A percentile compares a stretch with the other conserved stretches of the same genome.
phyloP scores from a whole-genome alignment of 75 land plant genomes.

The Picea glauca region DNA sequence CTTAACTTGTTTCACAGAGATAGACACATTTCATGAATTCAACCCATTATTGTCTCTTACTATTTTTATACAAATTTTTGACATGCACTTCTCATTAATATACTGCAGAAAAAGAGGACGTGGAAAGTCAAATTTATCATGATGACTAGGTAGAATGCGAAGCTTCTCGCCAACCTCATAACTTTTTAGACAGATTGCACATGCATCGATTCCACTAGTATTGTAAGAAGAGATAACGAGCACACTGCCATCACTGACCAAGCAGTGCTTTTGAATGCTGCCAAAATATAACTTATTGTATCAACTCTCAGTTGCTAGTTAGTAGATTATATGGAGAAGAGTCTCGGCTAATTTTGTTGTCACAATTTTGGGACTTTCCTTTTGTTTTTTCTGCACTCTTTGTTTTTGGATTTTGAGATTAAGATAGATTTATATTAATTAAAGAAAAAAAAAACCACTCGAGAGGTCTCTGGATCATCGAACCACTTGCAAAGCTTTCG shows the following conservation, averaged over 20 bases:
- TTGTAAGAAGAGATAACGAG: slow-evolving; percentile 46
- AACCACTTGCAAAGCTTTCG: too few species aligned
- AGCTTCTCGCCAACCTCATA: slow-evolving; percentile 39
- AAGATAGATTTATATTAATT: too few species aligned
- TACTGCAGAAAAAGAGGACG: neutral
- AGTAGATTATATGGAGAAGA: too few species aligned
- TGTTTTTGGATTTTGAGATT: too few species aligned
- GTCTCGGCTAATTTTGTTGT: too few species aligned
- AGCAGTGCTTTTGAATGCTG: slow-evolving; percentile 47
- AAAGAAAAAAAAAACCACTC: too few species aligned
- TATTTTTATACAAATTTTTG: neutral
- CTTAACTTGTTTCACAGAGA: neutral
- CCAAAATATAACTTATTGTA: slow-evolving; percentile 35
- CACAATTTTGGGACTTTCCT: too few species aligned
- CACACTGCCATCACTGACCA: slow-evolving; percentile 60
- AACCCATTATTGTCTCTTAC: neutral
- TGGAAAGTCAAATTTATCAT: slow-evolving; percentile 19
- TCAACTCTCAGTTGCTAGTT: neutral
- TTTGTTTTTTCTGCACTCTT: too few species aligned
- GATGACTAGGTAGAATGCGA: slow-evolving; percentile 41
- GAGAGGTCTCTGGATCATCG: too few species aligned
- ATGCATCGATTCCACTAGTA: slow-evolving; percentile 24
- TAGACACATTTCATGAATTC: neutral
- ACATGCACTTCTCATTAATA: neutral
- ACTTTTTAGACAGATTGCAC: slow-evolving; percentile 49